Evolutionary conservation across 2,329 filamentous ascomycete genomes (phyloP).

Genomic region (Rasamsonia emersonii): DNA sequence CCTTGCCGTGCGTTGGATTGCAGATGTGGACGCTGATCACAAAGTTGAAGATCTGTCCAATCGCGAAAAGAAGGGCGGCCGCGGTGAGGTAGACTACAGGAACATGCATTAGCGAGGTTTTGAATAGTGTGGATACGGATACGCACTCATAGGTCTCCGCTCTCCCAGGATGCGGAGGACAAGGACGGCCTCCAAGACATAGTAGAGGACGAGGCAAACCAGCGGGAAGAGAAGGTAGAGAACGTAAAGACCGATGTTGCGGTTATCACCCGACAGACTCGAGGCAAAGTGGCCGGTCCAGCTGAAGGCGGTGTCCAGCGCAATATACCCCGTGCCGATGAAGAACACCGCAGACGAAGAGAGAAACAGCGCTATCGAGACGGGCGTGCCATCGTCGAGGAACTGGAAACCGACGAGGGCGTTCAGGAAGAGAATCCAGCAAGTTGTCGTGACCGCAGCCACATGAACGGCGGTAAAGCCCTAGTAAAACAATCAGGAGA

Average conservation of each 20-base stretch:
- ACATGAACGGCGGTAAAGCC: conserved; percentile 86
- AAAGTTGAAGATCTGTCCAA: conserved; percentile 95
- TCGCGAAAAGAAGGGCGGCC: conserved; percentile 73
- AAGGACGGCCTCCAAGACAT: conserved; percentile 71
- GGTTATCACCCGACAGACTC: conserved; percentile 49
- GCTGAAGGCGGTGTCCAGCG: conserved; percentile 79
- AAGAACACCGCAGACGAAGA: conserved; percentile 65
- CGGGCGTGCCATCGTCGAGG: conserved; percentile 80
- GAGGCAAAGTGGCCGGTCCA: conserved; percentile 73
- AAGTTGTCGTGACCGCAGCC: conserved; percentile 76
- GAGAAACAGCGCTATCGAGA: conserved; percentile 69
- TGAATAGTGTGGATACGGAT: background rate
- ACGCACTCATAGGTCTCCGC: conserved; percentile 73
- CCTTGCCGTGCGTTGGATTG: conserved; percentile 69
- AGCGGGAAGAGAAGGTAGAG: conserved; percentile 86
- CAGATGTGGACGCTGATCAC: conserved; percentile 88
- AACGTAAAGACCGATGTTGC: conserved; percentile 81
- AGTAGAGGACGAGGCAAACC: conserved; percentile 81
- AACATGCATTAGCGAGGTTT: conserved; percentile 4
- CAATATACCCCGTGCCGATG: conserved; percentile 89
- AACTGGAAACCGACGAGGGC: conserved; percentile 88
- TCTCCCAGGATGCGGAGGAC: conserved; percentile 84
- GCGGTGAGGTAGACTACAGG: conserved; percentile 59
- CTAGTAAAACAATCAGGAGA: conserved; percentile 34
- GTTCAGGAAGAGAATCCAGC: conserved; percentile 88